Percentiles rank a stretch among this genome's conserved stretches.
phyloP scores from a whole-genome alignment of 495 filamentous ascomycete genomes.

The Trichoderma virens region DNA sequence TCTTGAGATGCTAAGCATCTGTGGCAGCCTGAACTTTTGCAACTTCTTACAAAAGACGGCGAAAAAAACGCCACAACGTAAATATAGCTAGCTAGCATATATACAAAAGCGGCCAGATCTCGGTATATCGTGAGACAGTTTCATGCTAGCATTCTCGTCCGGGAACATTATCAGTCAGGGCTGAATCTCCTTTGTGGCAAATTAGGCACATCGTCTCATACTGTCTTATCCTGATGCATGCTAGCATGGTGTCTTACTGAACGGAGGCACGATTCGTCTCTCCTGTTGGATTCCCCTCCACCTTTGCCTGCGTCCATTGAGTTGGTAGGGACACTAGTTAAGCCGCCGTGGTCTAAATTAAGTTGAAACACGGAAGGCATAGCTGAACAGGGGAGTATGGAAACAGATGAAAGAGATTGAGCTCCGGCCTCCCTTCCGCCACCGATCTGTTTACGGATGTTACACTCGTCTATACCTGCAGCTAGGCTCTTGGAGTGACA shows the following conservation, averaged over 20 bases:
- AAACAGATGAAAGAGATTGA: background rate
- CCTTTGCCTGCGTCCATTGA: background rate
- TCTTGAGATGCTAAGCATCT: background rate
- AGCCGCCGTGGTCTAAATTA: background rate
- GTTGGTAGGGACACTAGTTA: background rate
- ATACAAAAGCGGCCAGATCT: background rate
- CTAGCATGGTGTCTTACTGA: background rate
- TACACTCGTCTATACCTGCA: conserved; percentile 7
- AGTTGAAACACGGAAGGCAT: conserved; percentile 3
- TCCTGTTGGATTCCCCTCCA: background rate
- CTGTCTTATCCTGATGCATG: conserved; percentile 3
- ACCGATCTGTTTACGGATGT: background rate
- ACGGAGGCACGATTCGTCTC: background rate
- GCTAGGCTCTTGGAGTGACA: background rate
- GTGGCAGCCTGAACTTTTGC: background rate
- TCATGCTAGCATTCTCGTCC: background rate
- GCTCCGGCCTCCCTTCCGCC: background rate
- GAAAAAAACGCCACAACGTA: background rate
- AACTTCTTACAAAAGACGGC: background rate
- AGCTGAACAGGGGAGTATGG: background rate
- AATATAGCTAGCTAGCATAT: background rate
- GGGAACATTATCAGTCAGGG: background rate
- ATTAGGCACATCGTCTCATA: background rate
- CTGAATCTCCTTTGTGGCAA: background rate
- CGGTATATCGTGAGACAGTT: background rate